Base-by-base conservation (phyloP, 495 filamentous ascomycete genomes). In the Penicillium herquei region DNA sequence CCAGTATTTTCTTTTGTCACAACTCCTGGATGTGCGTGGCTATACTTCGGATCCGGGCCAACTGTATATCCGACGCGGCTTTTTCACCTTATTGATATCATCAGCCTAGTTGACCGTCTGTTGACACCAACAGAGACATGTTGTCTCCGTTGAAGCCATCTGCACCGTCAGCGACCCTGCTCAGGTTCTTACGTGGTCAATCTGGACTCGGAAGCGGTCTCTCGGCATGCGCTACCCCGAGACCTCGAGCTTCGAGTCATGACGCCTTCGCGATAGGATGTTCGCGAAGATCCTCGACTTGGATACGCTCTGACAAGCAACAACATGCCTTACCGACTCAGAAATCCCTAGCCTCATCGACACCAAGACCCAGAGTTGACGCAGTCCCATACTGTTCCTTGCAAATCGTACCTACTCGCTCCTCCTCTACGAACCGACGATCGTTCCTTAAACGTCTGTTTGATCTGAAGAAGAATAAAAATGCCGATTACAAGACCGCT, bases 131-230 rank as follows among this genome's bases (percentile, higher is more conserved):
- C 51, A 50, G 61, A 61, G 69, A 69, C 59, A 78, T 78, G 75
- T 66, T 75, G 60, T 66, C 71, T 58, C 62, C 70, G 43, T 43
- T 71, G 52, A 73, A 68, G 62, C 63, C 71, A 26, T 70, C 65
- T 47, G 80, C 75, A 41, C 86, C 87, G 18, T 89, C 86, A 34
- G 66, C 75, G 41, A 73, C 75, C 33, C 72, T 88, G 8, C 73
- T 90, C 55, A 81, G 78, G 35, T 89, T 85, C 54, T 72, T 90
- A 39, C 80, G 79, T 48, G 76, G 75, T 34, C 86, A 88, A 66
- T 79, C 82, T 21, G 81, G 84, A 50, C 80, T 84, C 70, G 76
- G 65, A 30, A 62, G 72, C 11, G 78, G 72, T 58, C 65, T 76
- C 52, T 70, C 68, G 52, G 40, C 54, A 51, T 68, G 70, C 57